Conservation (phyloP, 2,329 filamentous ascomycete species). For the Helminthosporium solani region DNA sequence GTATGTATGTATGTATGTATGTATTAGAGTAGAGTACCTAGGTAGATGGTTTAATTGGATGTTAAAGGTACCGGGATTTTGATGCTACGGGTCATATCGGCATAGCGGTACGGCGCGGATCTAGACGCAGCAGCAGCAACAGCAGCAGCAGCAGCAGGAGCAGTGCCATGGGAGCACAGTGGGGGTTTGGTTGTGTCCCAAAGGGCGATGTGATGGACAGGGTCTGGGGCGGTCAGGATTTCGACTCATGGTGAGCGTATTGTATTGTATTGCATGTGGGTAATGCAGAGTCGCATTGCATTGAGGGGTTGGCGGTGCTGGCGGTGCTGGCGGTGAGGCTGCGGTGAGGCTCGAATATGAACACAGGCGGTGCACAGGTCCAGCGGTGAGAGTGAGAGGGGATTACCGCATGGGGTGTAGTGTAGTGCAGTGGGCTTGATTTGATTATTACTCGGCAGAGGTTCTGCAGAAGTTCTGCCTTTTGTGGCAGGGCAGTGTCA, state of each 20-base stretch:
- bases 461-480: conserved; percentile 3
- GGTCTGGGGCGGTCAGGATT: not conserved
- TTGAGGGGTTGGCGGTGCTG: not conserved
- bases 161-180: too few species aligned
- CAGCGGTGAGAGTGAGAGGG: conserved; percentile 9
- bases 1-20: too few species aligned
- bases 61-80: too few species aligned
- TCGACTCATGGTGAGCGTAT: not conserved
- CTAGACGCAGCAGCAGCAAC: too few species aligned
- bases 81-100: too few species aligned
- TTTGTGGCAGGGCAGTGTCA: not conserved
- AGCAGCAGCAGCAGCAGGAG: too few species aligned
- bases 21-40: too few species aligned
- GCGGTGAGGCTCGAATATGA: conserved; percentile 8
- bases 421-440: conserved; percentile 8
- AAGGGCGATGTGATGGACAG: too few species aligned
- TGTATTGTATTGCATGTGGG: not conserved
- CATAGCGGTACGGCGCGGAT: too few species aligned
- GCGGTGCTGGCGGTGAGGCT: conserved; percentile 8
- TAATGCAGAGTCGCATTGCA: not conserved
- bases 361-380: conserved; percentile 1
- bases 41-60: too few species aligned
- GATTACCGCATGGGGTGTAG: conserved; percentile 3
- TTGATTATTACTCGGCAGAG: too few species aligned
- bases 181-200: too few species aligned